Base-by-base conservation (phyloP, 129 eudicot species). In the Scalesia atractyloides region DNA sequence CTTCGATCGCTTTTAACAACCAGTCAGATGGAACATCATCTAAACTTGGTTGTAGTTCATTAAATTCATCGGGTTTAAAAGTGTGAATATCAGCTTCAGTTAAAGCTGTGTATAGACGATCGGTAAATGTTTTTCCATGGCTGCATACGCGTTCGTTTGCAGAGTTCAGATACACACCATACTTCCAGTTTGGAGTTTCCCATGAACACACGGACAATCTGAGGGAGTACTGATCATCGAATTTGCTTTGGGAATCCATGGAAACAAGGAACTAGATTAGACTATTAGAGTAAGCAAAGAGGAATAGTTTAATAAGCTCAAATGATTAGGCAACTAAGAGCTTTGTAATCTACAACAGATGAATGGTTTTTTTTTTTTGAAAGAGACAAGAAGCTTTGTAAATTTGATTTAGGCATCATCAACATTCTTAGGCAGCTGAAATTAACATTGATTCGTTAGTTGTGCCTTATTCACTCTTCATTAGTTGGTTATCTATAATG, bases 91-190 rank as follows among this genome's bases (percentile, higher is more conserved):
- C 6, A 56, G 62, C 62, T 56, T 56, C 15, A 3, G n/a, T 56
- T 56, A 71, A 57, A 49, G 61, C 46, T 70, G 56, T 70, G 53
- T 70, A 56, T 17, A 39, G 26, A 39, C 7, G 51, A 54, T 70
- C 34, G 3, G 66, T 41, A 37, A 56, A 39, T 19, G 65, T 56
- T 68, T 49, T 49, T 68, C 60, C 73, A 26, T 68, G 73, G 47
- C 46, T 49, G 52, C 52, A 14, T 66, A 13, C 14, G 14, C 6
- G 9, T 44, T 46, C 71, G 48, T 46, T 14, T 66, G 9, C 14
- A 9, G 71, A 66, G 62, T 51, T 69, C 9, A 69, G 48, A 69
- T 69, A 69, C 62, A 69, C 61, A 18, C 51, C 73, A 69, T 69
- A 69, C 61, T 69, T 69, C 62, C 62, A 51, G 56, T 69, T 16